Conservation (phyloP, 2,329 filamentous ascomycete genomes). For the Dryadomyces quercus-mongolicae region DNA sequence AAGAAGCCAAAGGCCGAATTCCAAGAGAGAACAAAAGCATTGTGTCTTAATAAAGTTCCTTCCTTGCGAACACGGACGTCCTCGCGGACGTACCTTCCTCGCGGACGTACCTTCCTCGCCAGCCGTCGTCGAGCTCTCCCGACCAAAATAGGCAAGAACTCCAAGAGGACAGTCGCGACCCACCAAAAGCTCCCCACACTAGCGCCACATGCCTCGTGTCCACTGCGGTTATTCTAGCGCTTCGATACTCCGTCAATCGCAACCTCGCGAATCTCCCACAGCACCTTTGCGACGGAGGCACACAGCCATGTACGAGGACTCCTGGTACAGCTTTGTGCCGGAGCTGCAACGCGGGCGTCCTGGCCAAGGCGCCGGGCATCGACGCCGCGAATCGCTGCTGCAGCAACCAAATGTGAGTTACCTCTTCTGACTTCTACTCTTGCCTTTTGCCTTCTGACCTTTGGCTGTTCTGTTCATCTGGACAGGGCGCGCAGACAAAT, state of each 20-base stretch:
- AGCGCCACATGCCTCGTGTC: neutral
- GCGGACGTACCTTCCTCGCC: too few relatives aligned
- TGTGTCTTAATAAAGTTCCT: too few relatives aligned
- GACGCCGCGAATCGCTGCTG: slow-evolving; percentile 57
- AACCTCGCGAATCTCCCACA: neutral
- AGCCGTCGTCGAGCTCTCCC: too few relatives aligned
- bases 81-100: too few relatives aligned
- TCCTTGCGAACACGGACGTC: too few relatives aligned
- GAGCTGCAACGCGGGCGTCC: slow-evolving; percentile 40
- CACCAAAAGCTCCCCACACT: neutral
- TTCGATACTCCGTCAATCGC: neutral
- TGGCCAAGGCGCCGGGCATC: slow-evolving; percentile 39
- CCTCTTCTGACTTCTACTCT: neutral
- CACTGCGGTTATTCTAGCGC: neutral
- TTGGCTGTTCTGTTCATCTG: neutral
- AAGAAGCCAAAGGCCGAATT: too few relatives aligned
- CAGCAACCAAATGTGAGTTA: slow-evolving; percentile 48
- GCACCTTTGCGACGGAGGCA: neutral
- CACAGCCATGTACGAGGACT: slow-evolving; percentile 61
- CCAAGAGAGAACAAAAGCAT: too few relatives aligned
- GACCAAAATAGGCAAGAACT: too few relatives aligned
- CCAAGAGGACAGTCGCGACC: neutral
- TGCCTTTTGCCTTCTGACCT: neutral
- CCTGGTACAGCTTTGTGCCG: slow-evolving; percentile 70
- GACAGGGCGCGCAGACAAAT: slow-evolving; percentile 38